These are phyloP conservation scores for Penicillium sp. DNA, from an alignment of 2,329 filamentous ascomycete species.

Conservation along the genomic window DNA sequence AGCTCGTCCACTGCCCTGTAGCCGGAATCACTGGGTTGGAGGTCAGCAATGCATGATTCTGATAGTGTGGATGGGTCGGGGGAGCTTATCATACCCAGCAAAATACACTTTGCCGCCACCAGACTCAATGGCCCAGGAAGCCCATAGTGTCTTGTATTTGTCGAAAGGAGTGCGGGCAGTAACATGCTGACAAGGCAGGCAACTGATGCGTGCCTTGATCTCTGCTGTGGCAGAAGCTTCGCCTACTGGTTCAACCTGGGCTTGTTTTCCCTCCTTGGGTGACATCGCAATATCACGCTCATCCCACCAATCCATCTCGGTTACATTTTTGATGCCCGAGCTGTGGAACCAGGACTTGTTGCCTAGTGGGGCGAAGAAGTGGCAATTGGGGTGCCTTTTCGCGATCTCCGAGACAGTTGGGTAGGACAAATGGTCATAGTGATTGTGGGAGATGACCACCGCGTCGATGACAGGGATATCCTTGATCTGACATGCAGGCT, in stretches of 20 bases:
- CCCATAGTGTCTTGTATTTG: slow-evolving; percentile 77
- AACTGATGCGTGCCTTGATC: slow-evolving; percentile 72
- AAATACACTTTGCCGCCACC: slow-evolving; percentile 81
- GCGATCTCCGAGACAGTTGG: slow-evolving; percentile 70
- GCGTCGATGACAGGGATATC: slow-evolving; percentile 66
- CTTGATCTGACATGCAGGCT: slow-evolving; percentile 70
- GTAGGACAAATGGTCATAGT: slow-evolving; percentile 89
- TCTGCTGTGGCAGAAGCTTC: slow-evolving; percentile 34
- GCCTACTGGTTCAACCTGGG: slow-evolving; percentile 32
- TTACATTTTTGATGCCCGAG: slow-evolving; percentile 71
- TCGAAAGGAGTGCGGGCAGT: slow-evolving; percentile 69
- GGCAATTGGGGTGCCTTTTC: slow-evolving; percentile 69
- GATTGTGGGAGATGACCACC: slow-evolving; percentile 79
- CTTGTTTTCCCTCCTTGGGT: slow-evolving; percentile 28
- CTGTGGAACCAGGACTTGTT: slow-evolving; percentile 78
- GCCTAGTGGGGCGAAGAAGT: slow-evolving; percentile 85
- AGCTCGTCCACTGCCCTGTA: slow-evolving; percentile 75
- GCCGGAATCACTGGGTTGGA: slow-evolving; percentile 71
- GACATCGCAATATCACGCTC: slow-evolving; percentile 70
- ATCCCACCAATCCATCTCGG: slow-evolving; percentile 96
- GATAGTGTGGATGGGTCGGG: neutral
- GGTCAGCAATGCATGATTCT: slow-evolving; percentile 8
- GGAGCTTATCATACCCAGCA: slow-evolving; percentile 53
- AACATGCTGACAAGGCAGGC: slow-evolving; percentile 81
- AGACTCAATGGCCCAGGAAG: slow-evolving; percentile 76